A percentile compares a stretch with the other conserved stretches of the same genome.
Conservation (phyloP, 2,329 filamentous ascomycete genomes). For the Salinomyces thailandicus region DNA sequence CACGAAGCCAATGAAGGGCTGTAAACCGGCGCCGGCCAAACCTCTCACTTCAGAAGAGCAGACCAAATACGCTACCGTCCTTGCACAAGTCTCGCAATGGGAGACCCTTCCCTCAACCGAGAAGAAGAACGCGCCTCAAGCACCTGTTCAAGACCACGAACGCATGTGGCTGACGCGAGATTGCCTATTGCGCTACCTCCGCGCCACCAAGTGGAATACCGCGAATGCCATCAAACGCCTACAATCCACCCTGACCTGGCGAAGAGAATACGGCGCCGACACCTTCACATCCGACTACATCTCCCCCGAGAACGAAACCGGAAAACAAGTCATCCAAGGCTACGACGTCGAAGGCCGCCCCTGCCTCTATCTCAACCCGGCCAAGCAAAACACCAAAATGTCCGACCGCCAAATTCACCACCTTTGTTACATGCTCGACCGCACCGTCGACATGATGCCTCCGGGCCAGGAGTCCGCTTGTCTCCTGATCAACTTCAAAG, state of each 20-base stretch:
- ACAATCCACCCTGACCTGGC: constrained; percentile 72
- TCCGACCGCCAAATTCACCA: constrained; percentile 84
- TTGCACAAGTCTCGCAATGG: constrained; percentile 62
- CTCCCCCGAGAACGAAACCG: constrained; percentile 87
- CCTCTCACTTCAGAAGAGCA: constrained; percentile 66
- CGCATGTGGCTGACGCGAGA: constrained; percentile 85
- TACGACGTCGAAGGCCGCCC: constrained; percentile 79
- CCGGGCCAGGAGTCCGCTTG: constrained; percentile 77
- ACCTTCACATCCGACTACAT: constrained; percentile 77
- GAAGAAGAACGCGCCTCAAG: constrained; percentile 46
- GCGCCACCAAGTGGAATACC: constrained; percentile 83
- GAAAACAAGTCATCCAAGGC: constrained; percentile 83
- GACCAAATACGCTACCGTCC: constrained; percentile 67
- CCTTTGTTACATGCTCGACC: constrained; percentile 90
- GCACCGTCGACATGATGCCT: constrained; percentile 76
- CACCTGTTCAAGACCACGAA: constrained; percentile 66
- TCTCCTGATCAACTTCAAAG: constrained; percentile 85
- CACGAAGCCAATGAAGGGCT: constrained; percentile 32
- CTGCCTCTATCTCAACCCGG: constrained; percentile 82
- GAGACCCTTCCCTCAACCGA: constrained; percentile 55
- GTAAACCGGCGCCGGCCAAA: constrained; percentile 46
- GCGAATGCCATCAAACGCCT: constrained; percentile 69
- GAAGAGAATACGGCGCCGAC: constrained; percentile 77
- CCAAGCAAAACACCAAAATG: constrained; percentile 82
- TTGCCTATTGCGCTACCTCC: constrained; percentile 83